Base-by-base conservation (phyloP, 306 rosid species). In the Corylus heterophylla region DNA sequence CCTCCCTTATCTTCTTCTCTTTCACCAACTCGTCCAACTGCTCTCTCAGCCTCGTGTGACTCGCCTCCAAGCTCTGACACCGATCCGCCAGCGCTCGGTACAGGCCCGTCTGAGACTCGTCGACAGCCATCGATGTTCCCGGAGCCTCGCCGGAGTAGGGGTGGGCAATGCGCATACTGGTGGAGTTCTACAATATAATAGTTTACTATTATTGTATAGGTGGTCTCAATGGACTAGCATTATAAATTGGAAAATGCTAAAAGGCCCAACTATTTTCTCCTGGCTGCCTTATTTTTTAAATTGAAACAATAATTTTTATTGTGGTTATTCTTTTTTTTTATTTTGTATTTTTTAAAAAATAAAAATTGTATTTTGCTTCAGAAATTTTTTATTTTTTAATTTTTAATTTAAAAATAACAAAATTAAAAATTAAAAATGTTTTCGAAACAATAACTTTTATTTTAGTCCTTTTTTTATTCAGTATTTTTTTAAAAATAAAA, bases 61-160 rank as follows among this genome's bases (percentile, higher is more conserved):
- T 85, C 71, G 79, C 86, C 85, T 92, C 95, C 80, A 92, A 62
- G 68, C 79, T 85, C 83, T 55, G 89, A 47, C 82, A 88, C 64
- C 95, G 87, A 84, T 86, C 82, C 63, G 54, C 73, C 25, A 92
- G 84, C 25, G 58, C 68, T 16, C 52, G 54, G 82, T 80, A 83
- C 0, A 67, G 17, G 4, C 16, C 20, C 11, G 62, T 78, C 68
- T 63, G 71, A 5, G 69, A 45, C 59, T 73, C 77, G 8, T 45
- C 74, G 29, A 66, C 75, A 54, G 70, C 88, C 90, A 80, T 84
- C 63, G 83, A 75, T 77, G 54, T 82, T 73, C 54, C 69, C 88
- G 83, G 78, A 73, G 84, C 22, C 51, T 78, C 80, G 66, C 86
- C 83, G 71, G 75, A 39, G 78, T 13, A 42, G 5, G 31, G 77